These are phyloP conservation scores for Geoglossum cookeanum DNA, from an alignment of 2,329 filamentous ascomycete genomes.

Conservation along the genomic window DNA sequence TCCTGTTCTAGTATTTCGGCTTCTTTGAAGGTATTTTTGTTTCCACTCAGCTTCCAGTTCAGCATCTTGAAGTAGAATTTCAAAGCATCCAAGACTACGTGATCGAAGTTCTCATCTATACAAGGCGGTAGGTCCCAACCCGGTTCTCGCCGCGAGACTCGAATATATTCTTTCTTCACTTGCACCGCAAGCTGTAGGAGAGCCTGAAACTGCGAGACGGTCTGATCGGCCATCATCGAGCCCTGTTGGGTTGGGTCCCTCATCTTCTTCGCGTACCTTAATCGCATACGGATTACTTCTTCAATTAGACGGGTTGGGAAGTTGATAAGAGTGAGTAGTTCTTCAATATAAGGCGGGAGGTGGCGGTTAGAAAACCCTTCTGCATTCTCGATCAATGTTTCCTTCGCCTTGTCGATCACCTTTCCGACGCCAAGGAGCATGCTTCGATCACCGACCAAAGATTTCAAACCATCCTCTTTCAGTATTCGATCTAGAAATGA, in stretches of 20 bases:
- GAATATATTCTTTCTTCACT: conserved; percentile 76
- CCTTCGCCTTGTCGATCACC: conserved; percentile 86
- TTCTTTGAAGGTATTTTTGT: conserved; percentile 99
- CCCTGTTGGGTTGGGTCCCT: conserved; percentile 87
- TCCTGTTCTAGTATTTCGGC: conserved; percentile 93
- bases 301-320: conserved; percentile 91
- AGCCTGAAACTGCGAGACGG: conserved; percentile 93
- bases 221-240: conserved; percentile 86
- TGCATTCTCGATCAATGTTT: conserved; percentile 72
- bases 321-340: conserved; percentile 87
- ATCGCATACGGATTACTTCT: conserved; percentile 81
- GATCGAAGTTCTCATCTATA: conserved; percentile 91
- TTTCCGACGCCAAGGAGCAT: conserved; percentile 69
- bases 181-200: conserved; percentile 76
- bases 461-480: conserved; percentile 89
- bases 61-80: conserved; percentile 98
- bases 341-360: conserved; percentile 88
- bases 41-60: conserved; percentile 91
- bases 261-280: conserved; percentile 86
- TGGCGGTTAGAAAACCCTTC: conserved; percentile 73
- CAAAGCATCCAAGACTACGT: conserved; percentile 75
- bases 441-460: conserved; percentile 69
- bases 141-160: conserved; percentile 67
- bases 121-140: conserved; percentile 93
- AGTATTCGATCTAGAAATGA: conserved; percentile 88